Conservation (phyloP, 768 basidiomycete genomes). For the Tricholoma terreum region DNA sequence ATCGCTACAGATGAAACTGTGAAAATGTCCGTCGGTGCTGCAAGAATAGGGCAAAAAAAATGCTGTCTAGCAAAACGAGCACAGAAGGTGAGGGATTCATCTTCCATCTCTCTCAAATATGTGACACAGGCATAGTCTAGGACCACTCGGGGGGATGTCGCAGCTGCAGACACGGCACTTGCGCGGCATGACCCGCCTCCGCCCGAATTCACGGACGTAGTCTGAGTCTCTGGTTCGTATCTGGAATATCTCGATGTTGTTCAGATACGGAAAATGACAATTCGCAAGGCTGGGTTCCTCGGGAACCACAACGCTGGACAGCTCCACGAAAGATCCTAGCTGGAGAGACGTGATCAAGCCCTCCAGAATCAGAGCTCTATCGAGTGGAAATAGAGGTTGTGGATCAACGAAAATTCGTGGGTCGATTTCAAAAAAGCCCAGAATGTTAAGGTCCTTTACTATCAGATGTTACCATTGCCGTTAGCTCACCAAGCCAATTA, state of each 20-base stretch:
- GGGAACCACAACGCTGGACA: background rate
- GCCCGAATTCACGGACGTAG: background rate
- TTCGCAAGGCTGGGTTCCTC: background rate
- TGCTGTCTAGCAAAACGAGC: background rate
- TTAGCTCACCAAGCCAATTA: background rate
- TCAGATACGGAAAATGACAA: background rate
- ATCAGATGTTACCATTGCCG: background rate
- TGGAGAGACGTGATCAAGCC: background rate
- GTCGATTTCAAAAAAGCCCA: background rate
- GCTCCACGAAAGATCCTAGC: background rate
- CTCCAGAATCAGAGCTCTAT: background rate
- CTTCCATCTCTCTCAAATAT: background rate
- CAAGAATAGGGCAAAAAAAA: background rate
- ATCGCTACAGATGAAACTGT: no score
- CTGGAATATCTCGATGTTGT: background rate
- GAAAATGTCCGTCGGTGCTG: no score
- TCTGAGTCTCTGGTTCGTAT: background rate
- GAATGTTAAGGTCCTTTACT: background rate
- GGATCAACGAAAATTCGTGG: background rate
- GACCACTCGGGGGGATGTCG: background rate
- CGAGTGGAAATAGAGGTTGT: background rate
- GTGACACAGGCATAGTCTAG: background rate
- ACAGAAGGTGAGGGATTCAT: background rate
- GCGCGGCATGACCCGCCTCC: background rate
- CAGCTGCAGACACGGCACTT: background rate